Evolutionary conservation across 768 basidiomycete species (phyloP).

Genomic region (Piloderma croceum): DNA sequence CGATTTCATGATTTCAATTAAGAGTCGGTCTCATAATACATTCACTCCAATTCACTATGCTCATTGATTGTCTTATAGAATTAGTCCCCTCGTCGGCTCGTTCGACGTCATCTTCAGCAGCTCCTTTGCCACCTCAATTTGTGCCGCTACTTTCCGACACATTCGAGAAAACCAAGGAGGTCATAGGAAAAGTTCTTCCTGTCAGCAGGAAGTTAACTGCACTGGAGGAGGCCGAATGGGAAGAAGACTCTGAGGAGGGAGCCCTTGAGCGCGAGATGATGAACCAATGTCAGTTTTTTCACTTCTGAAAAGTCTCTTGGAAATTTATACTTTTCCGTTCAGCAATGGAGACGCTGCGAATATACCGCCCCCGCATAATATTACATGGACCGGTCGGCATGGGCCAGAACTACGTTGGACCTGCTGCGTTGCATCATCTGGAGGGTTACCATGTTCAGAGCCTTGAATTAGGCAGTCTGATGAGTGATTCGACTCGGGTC

Average conservation of each 20-base stretch:
- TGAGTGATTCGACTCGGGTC: slow-evolving; percentile 87
- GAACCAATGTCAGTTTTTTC: slow-evolving; percentile 64
- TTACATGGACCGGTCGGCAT: slow-evolving; percentile 77
- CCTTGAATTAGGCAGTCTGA: slow-evolving; percentile 81
- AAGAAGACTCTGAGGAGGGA: slow-evolving; percentile 60
- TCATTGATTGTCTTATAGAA: slow-evolving; percentile 41
- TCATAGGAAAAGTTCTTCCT: slow-evolving; percentile 74
- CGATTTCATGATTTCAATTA: slow-evolving; percentile 96
- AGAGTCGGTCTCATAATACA: slow-evolving; percentile 68
- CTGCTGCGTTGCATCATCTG: slow-evolving; percentile 86
- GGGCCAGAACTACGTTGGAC: slow-evolving; percentile 88
- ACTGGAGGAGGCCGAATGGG: slow-evolving; percentile 92
- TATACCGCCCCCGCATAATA: slow-evolving; percentile 85
- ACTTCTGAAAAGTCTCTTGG: too few relatives aligned
- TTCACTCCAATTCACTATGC: slow-evolving; percentile 4
- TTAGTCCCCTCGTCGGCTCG: slow-evolving; percentile 92
- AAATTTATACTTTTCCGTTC: slow-evolving; percentile 7
- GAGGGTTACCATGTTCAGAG: slow-evolving; percentile 96
- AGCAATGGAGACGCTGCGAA: slow-evolving; percentile 90
- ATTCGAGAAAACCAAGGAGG: slow-evolving; percentile 65
- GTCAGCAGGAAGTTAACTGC: slow-evolving; percentile 75
- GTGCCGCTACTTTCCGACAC: slow-evolving; percentile 66
- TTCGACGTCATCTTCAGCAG: slow-evolving; percentile 80
- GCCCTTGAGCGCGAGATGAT: slow-evolving; percentile 84
- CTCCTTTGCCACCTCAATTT: slow-evolving; percentile 81